phyloP scores from a whole-genome alignment of 352 stramenopile genomes.

The Phytophthora sp. region DNA sequence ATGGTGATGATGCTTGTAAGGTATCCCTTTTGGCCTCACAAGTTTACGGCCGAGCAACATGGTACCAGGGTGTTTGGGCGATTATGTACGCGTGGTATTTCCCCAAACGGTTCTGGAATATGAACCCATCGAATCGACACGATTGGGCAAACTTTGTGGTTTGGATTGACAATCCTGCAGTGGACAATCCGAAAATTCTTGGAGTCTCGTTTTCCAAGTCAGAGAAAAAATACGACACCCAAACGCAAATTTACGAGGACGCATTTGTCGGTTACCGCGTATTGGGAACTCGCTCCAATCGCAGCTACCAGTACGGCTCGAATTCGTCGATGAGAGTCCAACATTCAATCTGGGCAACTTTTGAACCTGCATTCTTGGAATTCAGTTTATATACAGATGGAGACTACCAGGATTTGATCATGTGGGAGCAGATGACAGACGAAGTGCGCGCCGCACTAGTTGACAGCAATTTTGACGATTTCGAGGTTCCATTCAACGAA shows the following conservation, averaged over 20 bases:
- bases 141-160: constrained; percentile 1
- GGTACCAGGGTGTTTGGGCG: neutral
- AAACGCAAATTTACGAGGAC: neutral
- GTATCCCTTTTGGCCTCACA: constrained; percentile 2
- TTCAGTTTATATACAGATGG: neutral
- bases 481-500: neutral
- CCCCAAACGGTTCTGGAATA: neutral
- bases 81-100: constrained; percentile 21
- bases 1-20: neutral
- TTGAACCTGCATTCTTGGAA: too few species aligned
- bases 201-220: neutral
- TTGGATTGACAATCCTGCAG: constrained; percentile 2
- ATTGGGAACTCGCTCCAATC: neutral
- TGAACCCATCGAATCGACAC: neutral
- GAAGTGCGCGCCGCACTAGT: neutral
- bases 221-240: too few species aligned
- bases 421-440: neutral
- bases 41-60: constrained; percentile 12
- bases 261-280: neutral
- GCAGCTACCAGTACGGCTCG: neutral
- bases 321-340: neutral
- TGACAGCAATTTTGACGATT: neutral
- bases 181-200: neutral
- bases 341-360: too few species aligned
- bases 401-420: neutral